Conservation (phyloP, 352 stramenopile genomes). For the Phytophthora quininea region DNA sequence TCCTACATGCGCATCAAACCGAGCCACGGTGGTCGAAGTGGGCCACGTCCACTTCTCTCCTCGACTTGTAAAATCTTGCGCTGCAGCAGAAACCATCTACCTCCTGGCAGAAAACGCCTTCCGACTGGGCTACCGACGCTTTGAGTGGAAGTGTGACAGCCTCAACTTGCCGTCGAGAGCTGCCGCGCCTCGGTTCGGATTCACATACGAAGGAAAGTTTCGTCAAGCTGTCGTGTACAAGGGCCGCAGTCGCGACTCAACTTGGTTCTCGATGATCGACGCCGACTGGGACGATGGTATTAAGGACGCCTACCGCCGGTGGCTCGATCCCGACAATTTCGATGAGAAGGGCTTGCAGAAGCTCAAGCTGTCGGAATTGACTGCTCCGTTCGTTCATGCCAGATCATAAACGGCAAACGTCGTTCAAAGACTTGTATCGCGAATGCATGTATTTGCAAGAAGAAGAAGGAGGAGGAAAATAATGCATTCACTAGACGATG, state of each 20-base stretch:
- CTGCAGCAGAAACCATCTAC: constrained; percentile 23
- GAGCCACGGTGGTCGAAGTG: constrained; percentile 16
- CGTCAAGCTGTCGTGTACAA: constrained; percentile 7
- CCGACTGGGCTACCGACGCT: not conserved
- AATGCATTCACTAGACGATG: not conserved
- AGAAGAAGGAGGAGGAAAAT: not conserved
- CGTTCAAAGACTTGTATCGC: no score
- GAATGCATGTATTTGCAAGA: no score
- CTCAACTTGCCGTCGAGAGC: constrained; percentile 2
- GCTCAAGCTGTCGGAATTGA: constrained; percentile 25
- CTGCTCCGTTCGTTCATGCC: constrained; percentile 20
- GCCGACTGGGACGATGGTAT: constrained; percentile 3
- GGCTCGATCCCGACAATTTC: constrained; percentile 7
- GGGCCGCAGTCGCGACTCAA: not conserved
- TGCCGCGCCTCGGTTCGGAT: constrained; percentile 3
- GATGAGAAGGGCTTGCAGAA: constrained; percentile 3
- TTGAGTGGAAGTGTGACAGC: constrained; percentile 8
- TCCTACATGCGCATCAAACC: constrained; percentile 23
- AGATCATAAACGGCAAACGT: constrained; percentile 1
- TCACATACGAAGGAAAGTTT: constrained; percentile 4
- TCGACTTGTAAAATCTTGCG: constrained; percentile 5
- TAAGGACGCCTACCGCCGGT: not conserved
- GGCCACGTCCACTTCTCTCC: constrained; percentile 14
- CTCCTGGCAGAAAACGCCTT: constrained; percentile 18
- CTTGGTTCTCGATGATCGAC: constrained; percentile 14